Conservation (phyloP, 345 rosid genomes). For the Pistacia vera region DNA sequence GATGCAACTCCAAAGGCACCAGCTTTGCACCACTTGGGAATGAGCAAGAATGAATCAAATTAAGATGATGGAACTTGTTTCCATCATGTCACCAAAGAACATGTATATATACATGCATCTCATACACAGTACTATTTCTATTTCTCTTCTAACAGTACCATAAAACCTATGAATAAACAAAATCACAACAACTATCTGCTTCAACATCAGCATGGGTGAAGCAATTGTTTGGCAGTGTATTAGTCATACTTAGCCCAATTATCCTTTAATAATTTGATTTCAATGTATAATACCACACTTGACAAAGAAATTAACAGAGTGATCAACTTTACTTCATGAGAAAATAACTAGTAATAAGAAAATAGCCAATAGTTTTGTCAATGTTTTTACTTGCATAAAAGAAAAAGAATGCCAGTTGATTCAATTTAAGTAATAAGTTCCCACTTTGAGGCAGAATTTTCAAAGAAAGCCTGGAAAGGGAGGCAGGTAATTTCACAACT, state of each 20-base stretch:
- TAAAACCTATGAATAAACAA: not conserved
- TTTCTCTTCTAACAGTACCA: not conserved
- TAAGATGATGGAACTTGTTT: not conserved
- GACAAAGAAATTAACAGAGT: not conserved
- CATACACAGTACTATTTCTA: not conserved
- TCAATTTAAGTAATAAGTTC: not conserved
- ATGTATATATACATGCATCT: not conserved
- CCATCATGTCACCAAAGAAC: not conserved
- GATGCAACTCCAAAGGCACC: not conserved
- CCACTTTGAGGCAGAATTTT: not conserved
- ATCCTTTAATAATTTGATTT: not conserved
- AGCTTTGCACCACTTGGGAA: not conserved
- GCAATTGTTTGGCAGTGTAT: not conserved
- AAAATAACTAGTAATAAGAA: not conserved
- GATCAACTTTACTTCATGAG: not conserved
- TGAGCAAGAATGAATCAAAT: not conserved
- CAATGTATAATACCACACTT: not conserved
- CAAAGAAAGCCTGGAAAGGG: not conserved
- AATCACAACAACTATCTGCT: constrained; percentile 4
- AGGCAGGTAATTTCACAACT: not conserved
- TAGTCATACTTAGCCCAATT: not conserved
- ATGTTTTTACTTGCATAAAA: not conserved
- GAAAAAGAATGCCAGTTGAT: not conserved
- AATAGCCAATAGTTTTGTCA: not conserved
- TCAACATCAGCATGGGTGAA: not conserved